Percentiles rank a stretch among this genome's conserved stretches.
These are phyloP conservation scores for Tulasnella sp. DNA, from an alignment of 768 basidiomycete species.

Conservation along the genomic window DNA sequence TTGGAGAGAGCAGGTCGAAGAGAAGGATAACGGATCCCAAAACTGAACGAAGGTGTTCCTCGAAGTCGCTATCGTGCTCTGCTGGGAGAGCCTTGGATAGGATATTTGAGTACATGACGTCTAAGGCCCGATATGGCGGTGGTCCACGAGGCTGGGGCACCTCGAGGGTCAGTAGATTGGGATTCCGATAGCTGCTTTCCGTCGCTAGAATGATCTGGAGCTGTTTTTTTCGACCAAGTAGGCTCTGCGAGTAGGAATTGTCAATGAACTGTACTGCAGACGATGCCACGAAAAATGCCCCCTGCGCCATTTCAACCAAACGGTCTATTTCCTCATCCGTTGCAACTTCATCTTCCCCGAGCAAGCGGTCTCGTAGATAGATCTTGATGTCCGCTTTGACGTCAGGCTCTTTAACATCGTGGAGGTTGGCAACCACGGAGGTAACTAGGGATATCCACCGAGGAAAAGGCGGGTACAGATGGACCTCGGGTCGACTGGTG, in stretches of 20 bases:
- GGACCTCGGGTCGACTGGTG: slow-evolving; percentile 26
- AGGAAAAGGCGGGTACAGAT: slow-evolving; percentile 22
- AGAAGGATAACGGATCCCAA: slow-evolving; percentile 13
- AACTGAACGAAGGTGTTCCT: neutral
- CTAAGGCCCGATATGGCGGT: too few relatives aligned
- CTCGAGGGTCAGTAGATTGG: too few relatives aligned
- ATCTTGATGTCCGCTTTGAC: slow-evolving; percentile 9
- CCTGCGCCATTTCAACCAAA: neutral
- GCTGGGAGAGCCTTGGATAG: neutral
- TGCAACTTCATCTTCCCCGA: neutral
- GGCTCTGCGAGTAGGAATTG: too few relatives aligned
- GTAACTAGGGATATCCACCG: too few relatives aligned
- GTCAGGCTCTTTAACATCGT: slow-evolving; percentile 8
- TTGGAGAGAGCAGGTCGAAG: neutral
- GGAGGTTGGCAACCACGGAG: neutral
- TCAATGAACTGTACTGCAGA: too few relatives aligned
- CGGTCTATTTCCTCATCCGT: neutral
- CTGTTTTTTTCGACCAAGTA: too few relatives aligned
- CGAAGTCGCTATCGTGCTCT: neutral
- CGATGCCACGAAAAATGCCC: too few relatives aligned
- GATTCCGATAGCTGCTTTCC: too few relatives aligned
- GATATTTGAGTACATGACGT: neutral
- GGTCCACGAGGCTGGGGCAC: too few relatives aligned
- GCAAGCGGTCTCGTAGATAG: slow-evolving; percentile 4
- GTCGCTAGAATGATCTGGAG: too few relatives aligned